Percentiles rank a stretch among this genome's conserved stretches.
These are phyloP conservation scores for Xylaria polymorpha DNA, from an alignment of 2,329 filamentous ascomycete genomes.

Conservation along the genomic window DNA sequence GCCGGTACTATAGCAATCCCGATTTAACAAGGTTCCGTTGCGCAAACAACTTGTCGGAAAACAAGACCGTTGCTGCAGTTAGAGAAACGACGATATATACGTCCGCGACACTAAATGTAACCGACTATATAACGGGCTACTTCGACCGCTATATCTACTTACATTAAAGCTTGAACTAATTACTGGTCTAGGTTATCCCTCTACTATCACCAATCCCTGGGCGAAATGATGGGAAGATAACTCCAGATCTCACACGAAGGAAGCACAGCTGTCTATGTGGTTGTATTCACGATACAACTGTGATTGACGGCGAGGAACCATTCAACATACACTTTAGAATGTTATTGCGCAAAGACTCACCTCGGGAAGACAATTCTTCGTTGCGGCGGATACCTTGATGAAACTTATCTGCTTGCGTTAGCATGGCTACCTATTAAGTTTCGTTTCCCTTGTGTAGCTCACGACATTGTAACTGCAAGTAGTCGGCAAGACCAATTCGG, in stretches of 20 bases:
- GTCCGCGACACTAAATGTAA: not conserved
- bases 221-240: not conserved
- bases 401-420: not conserved
- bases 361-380: not conserved
- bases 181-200: too few relatives aligned
- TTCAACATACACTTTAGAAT: not conserved
- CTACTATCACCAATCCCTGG: too few relatives aligned
- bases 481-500: not conserved
- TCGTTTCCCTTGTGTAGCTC: not conserved
- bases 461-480: not conserved
- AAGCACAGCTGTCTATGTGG: not conserved
- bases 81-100: not conserved
- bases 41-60: too few relatives aligned
- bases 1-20: too few relatives aligned
- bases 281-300: not conserved
- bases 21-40: too few relatives aligned
- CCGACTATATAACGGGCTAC: not conserved
- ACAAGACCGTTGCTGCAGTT: too few relatives aligned
- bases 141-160: not conserved
- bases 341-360: not conserved
- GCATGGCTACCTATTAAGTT: not conserved
- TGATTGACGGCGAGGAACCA: not conserved
- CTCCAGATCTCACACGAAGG: not conserved
- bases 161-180: not conserved
- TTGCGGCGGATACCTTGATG: not conserved